Percentiles rank a stretch among this genome's conserved stretches.
phyloP scores from a whole-genome alignment of 2,329 filamentous ascomycete genomes.

The Tolypocladium tropicale region DNA sequence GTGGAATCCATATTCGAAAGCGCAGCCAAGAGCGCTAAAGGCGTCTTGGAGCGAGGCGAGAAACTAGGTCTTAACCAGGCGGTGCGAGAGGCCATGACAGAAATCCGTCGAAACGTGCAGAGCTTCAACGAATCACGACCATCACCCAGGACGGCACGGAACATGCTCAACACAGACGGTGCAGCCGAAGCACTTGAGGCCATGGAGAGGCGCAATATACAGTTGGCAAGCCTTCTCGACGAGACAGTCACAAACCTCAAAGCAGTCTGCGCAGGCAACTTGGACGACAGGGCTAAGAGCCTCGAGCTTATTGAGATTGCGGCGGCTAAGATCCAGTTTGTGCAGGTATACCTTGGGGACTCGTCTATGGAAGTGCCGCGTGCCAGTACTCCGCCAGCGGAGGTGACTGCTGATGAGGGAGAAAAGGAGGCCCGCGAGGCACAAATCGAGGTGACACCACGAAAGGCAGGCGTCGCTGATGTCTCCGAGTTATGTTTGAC shows the following conservation, averaged over 20 bases:
- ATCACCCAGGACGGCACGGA: slow-evolving; percentile 25
- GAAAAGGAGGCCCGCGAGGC: background rate
- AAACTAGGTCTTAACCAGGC: slow-evolving; percentile 72
- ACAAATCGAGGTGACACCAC: background rate
- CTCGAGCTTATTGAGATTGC: slow-evolving; percentile 47
- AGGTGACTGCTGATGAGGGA: background rate
- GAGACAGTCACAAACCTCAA: slow-evolving; percentile 55
- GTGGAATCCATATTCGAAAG: slow-evolving; percentile 66
- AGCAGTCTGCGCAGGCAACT: slow-evolving; percentile 40
- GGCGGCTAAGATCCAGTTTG: slow-evolving; percentile 54
- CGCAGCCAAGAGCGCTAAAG: slow-evolving; percentile 66
- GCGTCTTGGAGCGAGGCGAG: slow-evolving; percentile 62
- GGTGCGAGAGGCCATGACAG: slow-evolving; percentile 69
- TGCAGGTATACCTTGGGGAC: slow-evolving; percentile 52
- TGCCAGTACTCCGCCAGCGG: background rate
- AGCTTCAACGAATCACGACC: slow-evolving; percentile 49
- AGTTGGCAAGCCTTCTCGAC: slow-evolving; percentile 58
- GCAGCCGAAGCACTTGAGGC: slow-evolving; percentile 28
- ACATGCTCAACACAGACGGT: slow-evolving; percentile 24
- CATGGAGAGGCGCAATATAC: slow-evolving; percentile 55
- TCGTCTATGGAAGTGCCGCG: slow-evolving; percentile 38
- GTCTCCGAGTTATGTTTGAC: background rate
- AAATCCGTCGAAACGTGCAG: slow-evolving; percentile 68
- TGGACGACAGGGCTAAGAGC: slow-evolving; percentile 38
- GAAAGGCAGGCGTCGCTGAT: background rate